Conservation (phyloP, 2,329 filamentous ascomycete species). For the Blastomyces percursus region DNA sequence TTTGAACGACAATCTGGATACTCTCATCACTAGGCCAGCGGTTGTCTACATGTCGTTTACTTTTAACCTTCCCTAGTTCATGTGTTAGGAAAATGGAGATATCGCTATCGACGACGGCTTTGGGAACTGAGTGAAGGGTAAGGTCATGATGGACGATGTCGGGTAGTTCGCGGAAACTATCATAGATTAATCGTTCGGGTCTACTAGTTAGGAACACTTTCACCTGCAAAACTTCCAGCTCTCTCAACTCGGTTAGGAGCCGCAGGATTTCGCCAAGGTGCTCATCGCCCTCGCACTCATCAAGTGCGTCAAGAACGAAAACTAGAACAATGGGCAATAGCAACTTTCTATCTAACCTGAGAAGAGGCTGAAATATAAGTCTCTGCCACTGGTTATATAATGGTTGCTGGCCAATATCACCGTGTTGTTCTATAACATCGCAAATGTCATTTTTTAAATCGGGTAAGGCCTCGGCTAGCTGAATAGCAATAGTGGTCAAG, state of each 20-base stretch:
- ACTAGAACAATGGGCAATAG: constrained; percentile 8
- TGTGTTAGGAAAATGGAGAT: constrained; percentile 18
- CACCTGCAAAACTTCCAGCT: constrained; percentile 11
- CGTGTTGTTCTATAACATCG: constrained; percentile 18
- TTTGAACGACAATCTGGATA: constrained; percentile 14
- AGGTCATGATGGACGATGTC: constrained; percentile 15
- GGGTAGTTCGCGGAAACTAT: constrained; percentile 15
- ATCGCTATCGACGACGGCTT: constrained; percentile 18
- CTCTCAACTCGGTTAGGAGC: constrained; percentile 13
- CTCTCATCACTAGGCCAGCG: constrained; percentile 9
- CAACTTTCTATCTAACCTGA: constrained; percentile 7
- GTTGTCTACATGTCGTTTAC: constrained; percentile 2
- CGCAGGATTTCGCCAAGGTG: constrained; percentile 17
- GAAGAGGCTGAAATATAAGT: constrained; percentile 19
- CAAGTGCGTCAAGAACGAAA: constrained; percentile 23
- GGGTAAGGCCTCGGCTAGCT: constrained; percentile 25
- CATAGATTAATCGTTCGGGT: constrained; percentile 18
- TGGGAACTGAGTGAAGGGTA: constrained; percentile 18
- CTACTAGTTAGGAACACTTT: constrained; percentile 24
- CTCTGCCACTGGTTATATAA: constrained; percentile 20
- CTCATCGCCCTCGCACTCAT: constrained; percentile 21
- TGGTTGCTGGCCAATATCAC: constrained; percentile 18
- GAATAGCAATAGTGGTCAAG: constrained; percentile 18
- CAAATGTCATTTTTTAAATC: constrained; percentile 16
- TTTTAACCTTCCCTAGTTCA: constrained; percentile 14